These are phyloP conservation scores for Volutella citrinella DNA, from an alignment of 2,329 filamentous ascomycete species.

Conservation along the genomic window DNA sequence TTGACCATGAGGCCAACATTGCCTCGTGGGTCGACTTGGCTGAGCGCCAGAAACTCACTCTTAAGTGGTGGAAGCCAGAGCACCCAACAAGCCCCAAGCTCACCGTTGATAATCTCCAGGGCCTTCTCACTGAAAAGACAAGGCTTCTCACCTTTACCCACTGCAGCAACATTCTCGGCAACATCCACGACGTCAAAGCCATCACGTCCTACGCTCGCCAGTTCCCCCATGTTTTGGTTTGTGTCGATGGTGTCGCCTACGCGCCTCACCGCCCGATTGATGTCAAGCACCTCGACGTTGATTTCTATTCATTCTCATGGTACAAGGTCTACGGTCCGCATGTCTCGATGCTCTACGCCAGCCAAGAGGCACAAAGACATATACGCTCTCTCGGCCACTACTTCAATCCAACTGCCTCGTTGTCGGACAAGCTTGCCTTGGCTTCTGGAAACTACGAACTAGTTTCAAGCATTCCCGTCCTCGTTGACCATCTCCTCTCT, in stretches of 20 bases:
- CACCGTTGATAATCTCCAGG: conserved; percentile 51
- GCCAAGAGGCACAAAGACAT: conserved; percentile 50
- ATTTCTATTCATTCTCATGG: conserved; percentile 79
- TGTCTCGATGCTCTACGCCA: conserved; percentile 67
- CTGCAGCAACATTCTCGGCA: conserved; percentile 70
- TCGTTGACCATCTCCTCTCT: conserved; percentile 58
- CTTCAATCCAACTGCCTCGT: conserved; percentile 59
- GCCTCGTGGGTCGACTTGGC: conserved; percentile 71
- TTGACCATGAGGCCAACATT: conserved; percentile 79
- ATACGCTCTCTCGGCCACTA: conserved; percentile 60
- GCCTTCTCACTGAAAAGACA: conserved; percentile 61
- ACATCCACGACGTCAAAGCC: conserved; percentile 60
- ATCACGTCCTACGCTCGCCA: conserved; percentile 53
- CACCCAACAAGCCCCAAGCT: conserved; percentile 56
- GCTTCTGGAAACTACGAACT: conserved; percentile 71
- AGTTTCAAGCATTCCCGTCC: conserved; percentile 56
- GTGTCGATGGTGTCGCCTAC: conserved; percentile 74
- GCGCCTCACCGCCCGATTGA: conserved; percentile 71
- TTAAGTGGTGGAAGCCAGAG: conserved; percentile 68
- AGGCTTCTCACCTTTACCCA: conserved; percentile 72
- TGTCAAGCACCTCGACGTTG: conserved; percentile 64
- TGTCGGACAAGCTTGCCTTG: conserved; percentile 66
- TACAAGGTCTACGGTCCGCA: conserved; percentile 83
- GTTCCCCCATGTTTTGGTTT: conserved; percentile 52
- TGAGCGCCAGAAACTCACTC: conserved; percentile 51